Evolutionary conservation across 768 basidiomycete genomes (phyloP), one percentile per base, ranked within the genome.

Genomic region (Butyriboletus loyo): DNA sequence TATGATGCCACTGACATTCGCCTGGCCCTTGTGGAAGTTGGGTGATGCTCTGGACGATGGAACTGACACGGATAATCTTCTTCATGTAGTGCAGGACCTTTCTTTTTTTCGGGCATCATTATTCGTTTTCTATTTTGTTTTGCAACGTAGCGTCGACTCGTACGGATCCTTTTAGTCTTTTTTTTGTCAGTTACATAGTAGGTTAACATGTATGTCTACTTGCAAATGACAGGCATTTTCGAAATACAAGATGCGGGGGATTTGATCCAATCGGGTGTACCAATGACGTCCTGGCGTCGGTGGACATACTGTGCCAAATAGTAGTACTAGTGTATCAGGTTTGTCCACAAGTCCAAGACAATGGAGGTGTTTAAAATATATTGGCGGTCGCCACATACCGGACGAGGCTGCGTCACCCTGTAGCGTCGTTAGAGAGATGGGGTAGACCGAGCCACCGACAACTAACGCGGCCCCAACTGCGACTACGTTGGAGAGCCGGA

Each of bases 81-180:
- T 70, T 57, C 60, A 60, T 61, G 67, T 65, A 60, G 22, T 21
- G 25, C 53, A 52, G 51, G 59, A 61, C 56, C 43, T 50, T 41
- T 34, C 25, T 21, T 49, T 32, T 27, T 42, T 27, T 42, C 22
- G n/a, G 24, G 17, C 32, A 34, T 32, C 19, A 70, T 64, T 56
- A 65, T 58, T 67, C 61, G 50, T 57, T 63, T 70, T 69, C 63
- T 68, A 68, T 66, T 53, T 61, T 62, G 54, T 67, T 66, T 62
- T 66, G 58, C 64, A 50, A 28, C 50, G 15, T 63, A 55, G 47
- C 7, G 22, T 57, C 49, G 55, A 41, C 39, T 57, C 53, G 32
- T 68, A 62, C 55, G 42, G 40, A 53, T 55, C 28, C 37, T 50
- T 66, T 64, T 62, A 62, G 64, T 68, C 17, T 3, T 24, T 54